phyloP scores from a whole-genome alignment of 371 early-diverging fungal species.

The Nematocida sp. region DNA sequence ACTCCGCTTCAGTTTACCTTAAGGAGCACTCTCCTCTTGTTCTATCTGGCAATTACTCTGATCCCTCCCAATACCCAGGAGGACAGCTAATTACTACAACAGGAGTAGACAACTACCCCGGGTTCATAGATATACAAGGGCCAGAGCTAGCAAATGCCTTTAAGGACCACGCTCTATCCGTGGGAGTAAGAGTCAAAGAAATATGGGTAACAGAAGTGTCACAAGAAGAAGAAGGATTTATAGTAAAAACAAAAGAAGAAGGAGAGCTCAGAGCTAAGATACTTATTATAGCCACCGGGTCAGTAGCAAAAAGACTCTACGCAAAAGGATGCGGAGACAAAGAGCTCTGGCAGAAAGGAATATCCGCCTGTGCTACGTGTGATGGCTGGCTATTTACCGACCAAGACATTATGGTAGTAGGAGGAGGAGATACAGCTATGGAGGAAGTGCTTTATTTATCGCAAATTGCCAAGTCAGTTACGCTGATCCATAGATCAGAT shows the following conservation, averaged over 20 bases:
- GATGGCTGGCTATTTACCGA: conserved; percentile 91
- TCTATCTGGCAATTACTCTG: conserved; percentile 91
- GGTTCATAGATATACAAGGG: conserved; percentile 66
- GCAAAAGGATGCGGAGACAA: conserved; percentile 71
- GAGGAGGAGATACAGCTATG: conserved; percentile 96
- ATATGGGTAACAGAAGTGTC: conserved; percentile 55
- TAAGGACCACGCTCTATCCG: conserved; percentile 80
- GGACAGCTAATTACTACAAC: conserved; percentile 70
- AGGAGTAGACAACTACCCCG: conserved; percentile 68
- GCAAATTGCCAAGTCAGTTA: conserved; percentile 81
- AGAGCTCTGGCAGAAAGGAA: conserved; percentile 83
- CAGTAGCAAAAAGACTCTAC: conserved; percentile 84
- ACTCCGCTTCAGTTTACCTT: conserved; percentile 86
- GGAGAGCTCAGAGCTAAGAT: conserved; percentile 70
- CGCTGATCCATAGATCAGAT: conserved; percentile 85
- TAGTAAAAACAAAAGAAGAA: conserved; percentile 66
- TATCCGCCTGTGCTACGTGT: conserved; percentile 97
- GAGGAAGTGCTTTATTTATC: conserved; percentile 89
- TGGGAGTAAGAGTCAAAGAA: conserved; percentile 75
- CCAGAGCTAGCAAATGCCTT: conserved; percentile 67
- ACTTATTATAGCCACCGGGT: conserved; percentile 91
- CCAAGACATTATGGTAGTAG: conserved; percentile 78
- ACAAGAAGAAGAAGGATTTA: conserved; percentile 54
- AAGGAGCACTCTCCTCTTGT: conserved; percentile 80
- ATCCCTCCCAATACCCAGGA: conserved; percentile 72